A percentile compares a stretch with the other conserved stretches of the same genome.
Conservation (phyloP, 768 basidiomycete species). For the Suillus lakei region DNA sequence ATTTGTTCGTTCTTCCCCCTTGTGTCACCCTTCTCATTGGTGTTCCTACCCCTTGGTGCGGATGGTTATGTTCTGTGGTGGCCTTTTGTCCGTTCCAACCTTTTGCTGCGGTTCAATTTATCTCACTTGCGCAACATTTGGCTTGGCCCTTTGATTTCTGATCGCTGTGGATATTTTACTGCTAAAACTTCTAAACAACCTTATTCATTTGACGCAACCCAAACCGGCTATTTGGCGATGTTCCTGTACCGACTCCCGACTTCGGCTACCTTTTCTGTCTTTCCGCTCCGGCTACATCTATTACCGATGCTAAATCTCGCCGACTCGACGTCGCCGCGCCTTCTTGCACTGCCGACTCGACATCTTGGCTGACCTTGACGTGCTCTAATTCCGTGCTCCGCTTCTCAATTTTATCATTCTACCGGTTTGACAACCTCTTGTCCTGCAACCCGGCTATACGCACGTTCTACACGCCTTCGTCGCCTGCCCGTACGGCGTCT, state of each 20-base stretch:
- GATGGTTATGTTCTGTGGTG: background rate
- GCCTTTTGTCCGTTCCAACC: background rate
- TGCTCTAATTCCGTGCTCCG: background rate
- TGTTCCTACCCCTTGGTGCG: background rate
- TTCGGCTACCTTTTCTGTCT: background rate
- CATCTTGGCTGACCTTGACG: background rate
- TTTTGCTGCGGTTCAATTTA: no score
- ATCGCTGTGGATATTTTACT: background rate
- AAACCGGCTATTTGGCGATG: background rate
- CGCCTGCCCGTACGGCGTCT: constrained; percentile 11
- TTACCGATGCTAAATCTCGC: background rate
- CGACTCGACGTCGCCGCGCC: background rate
- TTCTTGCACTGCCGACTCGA: constrained; percentile 1
- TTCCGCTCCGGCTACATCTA: background rate
- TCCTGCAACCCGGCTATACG: background rate
- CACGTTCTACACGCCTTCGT: constrained; percentile 6
- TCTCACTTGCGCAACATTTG: background rate
- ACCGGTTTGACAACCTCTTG: background rate
- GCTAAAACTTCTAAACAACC: background rate
- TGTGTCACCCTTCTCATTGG: background rate
- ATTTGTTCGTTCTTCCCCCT: background rate
- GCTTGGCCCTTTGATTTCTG: background rate
- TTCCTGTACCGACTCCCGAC: constrained; percentile 1
- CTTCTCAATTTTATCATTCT: background rate
- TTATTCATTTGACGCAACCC: background rate